A percentile compares a stretch with the other conserved stretches of the same genome.
phyloP scores from a whole-genome alignment of 2,329 filamentous ascomycete species.

The Shiraia sp. region DNA sequence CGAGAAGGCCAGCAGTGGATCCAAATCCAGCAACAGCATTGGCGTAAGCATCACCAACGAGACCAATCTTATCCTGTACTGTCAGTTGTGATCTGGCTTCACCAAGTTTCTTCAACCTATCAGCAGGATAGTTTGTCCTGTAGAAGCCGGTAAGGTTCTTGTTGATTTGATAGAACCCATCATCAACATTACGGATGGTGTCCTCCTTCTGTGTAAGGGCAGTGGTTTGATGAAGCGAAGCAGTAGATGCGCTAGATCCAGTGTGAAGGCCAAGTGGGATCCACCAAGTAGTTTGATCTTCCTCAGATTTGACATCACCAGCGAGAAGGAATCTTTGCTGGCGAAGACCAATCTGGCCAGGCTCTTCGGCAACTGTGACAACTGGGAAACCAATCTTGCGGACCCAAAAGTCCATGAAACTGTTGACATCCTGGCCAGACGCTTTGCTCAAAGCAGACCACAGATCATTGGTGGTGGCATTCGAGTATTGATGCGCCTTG shows the following conservation, averaged over 20 bases:
- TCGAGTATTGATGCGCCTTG: constrained; percentile 81
- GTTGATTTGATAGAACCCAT: constrained; percentile 93
- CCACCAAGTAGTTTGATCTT: constrained; percentile 95
- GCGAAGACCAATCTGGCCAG: constrained; percentile 77
- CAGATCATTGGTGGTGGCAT: constrained; percentile 88
- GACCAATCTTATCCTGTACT: constrained; percentile 87
- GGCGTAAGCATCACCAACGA: constrained; percentile 87
- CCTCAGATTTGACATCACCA: constrained; percentile 86
- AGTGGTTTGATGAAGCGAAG: constrained; percentile 64
- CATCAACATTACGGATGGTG: constrained; percentile 73
- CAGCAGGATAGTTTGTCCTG: constrained; percentile 89
- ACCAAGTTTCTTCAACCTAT: constrained; percentile 78
- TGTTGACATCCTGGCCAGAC: constrained; percentile 82
- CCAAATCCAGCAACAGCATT: constrained; percentile 86
- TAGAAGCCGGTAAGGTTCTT: constrained; percentile 87
- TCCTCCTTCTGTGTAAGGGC: constrained; percentile 77
- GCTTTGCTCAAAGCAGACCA: constrained; percentile 88
- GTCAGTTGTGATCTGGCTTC: constrained; percentile 75
- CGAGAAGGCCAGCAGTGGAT: constrained; percentile 78
- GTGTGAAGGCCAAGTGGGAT: constrained; percentile 85
- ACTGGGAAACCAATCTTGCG: constrained; percentile 94
- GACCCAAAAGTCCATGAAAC: constrained; percentile 94
- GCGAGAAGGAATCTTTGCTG: constrained; percentile 90
- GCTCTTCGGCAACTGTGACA: constrained; percentile 81
- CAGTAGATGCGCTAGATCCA: constrained; percentile 59